phyloP scores from a whole-genome alignment of 1,284 basidiomycete genomes.

The Heterobasidion occidentale region DNA sequence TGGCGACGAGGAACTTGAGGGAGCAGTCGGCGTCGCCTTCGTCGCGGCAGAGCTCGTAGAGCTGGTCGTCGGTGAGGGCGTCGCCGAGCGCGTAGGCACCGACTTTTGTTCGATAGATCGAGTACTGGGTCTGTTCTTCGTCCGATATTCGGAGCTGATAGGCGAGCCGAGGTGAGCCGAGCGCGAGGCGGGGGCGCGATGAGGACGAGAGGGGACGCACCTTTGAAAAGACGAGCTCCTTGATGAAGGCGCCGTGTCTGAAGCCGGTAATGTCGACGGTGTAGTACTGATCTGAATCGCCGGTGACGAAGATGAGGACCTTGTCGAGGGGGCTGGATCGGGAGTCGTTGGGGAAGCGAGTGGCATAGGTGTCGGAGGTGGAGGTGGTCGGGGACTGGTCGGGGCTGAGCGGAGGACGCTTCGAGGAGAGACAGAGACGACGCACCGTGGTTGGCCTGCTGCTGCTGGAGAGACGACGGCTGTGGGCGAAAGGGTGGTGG shows the following conservation, averaged over 20 bases:
- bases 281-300: slow-evolving; percentile 75
- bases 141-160: slow-evolving; percentile 75
- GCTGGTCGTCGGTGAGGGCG: slow-evolving; percentile 57
- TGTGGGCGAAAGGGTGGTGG: slow-evolving; percentile 9
- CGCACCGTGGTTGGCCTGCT: slow-evolving; percentile 31
- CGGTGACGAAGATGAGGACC: slow-evolving; percentile 68
- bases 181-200: slow-evolving; percentile 1
- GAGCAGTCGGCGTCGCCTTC: slow-evolving; percentile 68
- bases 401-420: slow-evolving; percentile 11
- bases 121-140: slow-evolving; percentile 68
- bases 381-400: slow-evolving; percentile 41
- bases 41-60: slow-evolving; percentile 67
- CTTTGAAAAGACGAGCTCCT: slow-evolving; percentile 81
- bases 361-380: slow-evolving; percentile 17
- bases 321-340: slow-evolving; percentile 28
- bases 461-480: slow-evolving; percentile 16
- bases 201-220: slow-evolving; percentile 32
- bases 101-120: slow-evolving; percentile 84
- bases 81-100: slow-evolving; percentile 68
- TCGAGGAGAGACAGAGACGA: slow-evolving; percentile 5
- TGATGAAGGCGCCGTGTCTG: slow-evolving; percentile 63
- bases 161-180: slow-evolving; percentile 1
- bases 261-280: slow-evolving; percentile 75
- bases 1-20: slow-evolving; percentile 76
- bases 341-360: slow-evolving; percentile 12